Percentiles rank a stretch among this genome's conserved stretches.
Conservation (phyloP, 78 protist genomes). For the Trichosphaerium sp. region DNA sequence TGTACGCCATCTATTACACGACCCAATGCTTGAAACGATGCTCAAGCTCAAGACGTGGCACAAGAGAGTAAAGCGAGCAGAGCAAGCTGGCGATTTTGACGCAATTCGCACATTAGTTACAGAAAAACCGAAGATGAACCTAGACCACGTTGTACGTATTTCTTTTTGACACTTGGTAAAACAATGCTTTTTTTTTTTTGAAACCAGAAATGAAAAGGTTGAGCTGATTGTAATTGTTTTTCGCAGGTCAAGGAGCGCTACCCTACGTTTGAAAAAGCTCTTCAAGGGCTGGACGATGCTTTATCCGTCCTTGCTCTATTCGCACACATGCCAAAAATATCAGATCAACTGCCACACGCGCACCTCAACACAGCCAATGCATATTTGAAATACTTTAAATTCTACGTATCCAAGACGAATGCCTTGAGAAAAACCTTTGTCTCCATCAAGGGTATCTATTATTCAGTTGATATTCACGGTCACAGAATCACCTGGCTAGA, state of each 20-base stretch:
- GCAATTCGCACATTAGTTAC: neutral
- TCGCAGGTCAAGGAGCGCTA: slow-evolving; percentile 59
- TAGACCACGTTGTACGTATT: too few species aligned
- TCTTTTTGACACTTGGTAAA: too few species aligned
- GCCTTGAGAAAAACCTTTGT: slow-evolving; percentile 71
- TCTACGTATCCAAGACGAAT: slow-evolving; percentile 27
- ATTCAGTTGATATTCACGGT: slow-evolving; percentile 78
- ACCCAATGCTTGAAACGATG: slow-evolving; percentile 24
- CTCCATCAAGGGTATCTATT: slow-evolving; percentile 91
- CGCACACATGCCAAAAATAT: slow-evolving; percentile 34
- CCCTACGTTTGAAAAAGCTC: slow-evolving; percentile 87
- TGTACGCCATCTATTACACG: neutral
- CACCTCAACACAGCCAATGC: slow-evolving; percentile 12
- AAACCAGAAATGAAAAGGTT: neutral
- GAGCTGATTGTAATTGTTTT: neutral
- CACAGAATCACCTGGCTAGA: slow-evolving; percentile 81
- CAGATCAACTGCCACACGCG: neutral
- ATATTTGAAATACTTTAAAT: slow-evolving; percentile 33
- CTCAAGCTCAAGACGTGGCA: too few species aligned
- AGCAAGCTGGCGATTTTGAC: neutral
- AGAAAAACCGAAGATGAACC: neutral
- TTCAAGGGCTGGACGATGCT: slow-evolving; percentile 91
- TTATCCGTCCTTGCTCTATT: slow-evolving; percentile 71
- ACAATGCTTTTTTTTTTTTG: neutral
- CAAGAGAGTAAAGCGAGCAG: too few species aligned